These are phyloP conservation scores for Fusarium temperatum DNA, from an alignment of 2,329 filamentous ascomycete species.

Conservation along the genomic window DNA sequence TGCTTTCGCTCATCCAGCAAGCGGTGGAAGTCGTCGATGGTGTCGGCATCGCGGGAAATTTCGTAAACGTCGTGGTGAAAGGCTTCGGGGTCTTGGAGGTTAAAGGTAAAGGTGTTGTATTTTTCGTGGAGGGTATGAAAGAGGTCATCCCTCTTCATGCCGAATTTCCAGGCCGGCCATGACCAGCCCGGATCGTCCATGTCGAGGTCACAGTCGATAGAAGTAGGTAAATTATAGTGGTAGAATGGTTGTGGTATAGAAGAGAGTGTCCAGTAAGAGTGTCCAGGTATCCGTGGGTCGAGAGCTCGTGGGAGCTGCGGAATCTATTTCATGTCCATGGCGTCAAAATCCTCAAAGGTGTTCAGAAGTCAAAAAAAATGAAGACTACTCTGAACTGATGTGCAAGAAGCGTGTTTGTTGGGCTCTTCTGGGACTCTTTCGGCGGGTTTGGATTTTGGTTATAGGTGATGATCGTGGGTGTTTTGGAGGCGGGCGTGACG, in stretches of 20 bases:
- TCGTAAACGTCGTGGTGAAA: conserved; percentile 71
- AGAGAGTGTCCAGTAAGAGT: conserved; percentile 34
- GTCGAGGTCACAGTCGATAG: conserved; percentile 57
- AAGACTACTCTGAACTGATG: conserved; percentile 35
- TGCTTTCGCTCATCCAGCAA: conserved; percentile 63
- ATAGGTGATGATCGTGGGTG: conserved; percentile 28
- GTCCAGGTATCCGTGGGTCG: conserved; percentile 34
- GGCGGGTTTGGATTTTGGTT: conserved; percentile 15
- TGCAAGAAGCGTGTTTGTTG: conserved; percentile 19
- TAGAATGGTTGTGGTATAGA: conserved; percentile 14
- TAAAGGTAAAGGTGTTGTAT: conserved; percentile 66
- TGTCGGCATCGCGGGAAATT: conserved; percentile 61
- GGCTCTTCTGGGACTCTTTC: conserved; percentile 19
- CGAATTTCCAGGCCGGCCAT: conserved; percentile 72
- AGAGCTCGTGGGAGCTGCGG: conserved; percentile 40
- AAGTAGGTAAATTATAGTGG: conserved; percentile 19
- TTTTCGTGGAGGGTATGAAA: conserved; percentile 66
- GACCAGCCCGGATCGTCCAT: conserved; percentile 65
- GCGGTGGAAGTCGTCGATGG: conserved; percentile 63
- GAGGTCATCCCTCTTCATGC: conserved; percentile 67
- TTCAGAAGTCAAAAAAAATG: conserved; percentile 33
- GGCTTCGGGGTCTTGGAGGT: conserved; percentile 67
- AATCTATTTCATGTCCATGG: conserved; percentile 43
- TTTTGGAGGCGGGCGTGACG: conserved; percentile 38
- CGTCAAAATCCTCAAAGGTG: conserved; percentile 19